Percentiles rank a stretch among this genome's conserved stretches.
phyloP scores from a whole-genome alignment of 805 yeast genomes.

The Lipomyces spencermartinsiae region DNA sequence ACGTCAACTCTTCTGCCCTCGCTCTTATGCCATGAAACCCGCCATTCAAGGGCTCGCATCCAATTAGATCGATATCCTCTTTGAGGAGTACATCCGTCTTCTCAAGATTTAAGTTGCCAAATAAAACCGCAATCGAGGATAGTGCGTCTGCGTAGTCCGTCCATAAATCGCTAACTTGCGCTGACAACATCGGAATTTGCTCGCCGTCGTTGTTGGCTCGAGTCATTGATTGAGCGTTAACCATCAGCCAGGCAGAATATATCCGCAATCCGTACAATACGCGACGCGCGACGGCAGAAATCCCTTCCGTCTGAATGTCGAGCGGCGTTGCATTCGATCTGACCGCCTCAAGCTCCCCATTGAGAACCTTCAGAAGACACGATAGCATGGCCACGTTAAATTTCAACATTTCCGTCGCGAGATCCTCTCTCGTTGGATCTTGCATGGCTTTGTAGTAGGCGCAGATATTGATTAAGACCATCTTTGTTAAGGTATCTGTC shows the following conservation, averaged over 20 bases:
- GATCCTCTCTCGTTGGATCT: constrained; percentile 8
- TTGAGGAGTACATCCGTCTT: constrained; percentile 26
- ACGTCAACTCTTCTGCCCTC: constrained; percentile 13
- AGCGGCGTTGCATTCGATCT: neutral
- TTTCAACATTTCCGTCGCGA: neutral
- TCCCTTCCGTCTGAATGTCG: neutral
- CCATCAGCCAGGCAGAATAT: constrained; percentile 30
- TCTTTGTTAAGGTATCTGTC: constrained; percentile 21
- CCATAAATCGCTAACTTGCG: constrained; percentile 18
- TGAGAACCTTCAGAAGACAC: constrained; percentile 12
- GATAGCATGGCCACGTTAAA: constrained; percentile 8
- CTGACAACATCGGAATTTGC: neutral
- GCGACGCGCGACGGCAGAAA: constrained; percentile 19
- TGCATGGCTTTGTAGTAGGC: constrained; percentile 17
- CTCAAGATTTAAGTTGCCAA: constrained; percentile 14
- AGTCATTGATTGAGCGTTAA: neutral
- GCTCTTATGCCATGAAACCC: constrained; percentile 25
- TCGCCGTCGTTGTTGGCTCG: neutral
- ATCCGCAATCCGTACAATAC: constrained; percentile 21
- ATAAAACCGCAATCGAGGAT: constrained; percentile 15
- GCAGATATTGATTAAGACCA: constrained; percentile 27
- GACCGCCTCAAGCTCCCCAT: constrained; percentile 13
- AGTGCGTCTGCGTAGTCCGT: constrained; percentile 19
- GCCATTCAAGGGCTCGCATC: constrained; percentile 24
- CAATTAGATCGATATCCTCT: constrained; percentile 36